Evolutionary conservation across 768 basidiomycete genomes (phyloP).

Genomic region (Dioszegia hungarica): DNA sequence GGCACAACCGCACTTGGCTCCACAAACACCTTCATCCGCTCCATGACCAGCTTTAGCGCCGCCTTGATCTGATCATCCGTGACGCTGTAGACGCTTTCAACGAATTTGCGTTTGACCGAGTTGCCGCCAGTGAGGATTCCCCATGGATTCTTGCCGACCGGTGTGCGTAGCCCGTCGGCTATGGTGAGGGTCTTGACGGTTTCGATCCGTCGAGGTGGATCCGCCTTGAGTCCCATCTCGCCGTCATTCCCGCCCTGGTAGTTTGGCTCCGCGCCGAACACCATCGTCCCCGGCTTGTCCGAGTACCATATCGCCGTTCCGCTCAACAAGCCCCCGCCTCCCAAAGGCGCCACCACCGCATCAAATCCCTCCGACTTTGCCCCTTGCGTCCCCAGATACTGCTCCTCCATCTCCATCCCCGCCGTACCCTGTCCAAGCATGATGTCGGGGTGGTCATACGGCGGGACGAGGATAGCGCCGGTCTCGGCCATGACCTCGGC

Average conservation of each 20-base stretch:
- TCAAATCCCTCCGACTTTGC: constrained; percentile 2
- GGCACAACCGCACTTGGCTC: constrained; percentile 37
- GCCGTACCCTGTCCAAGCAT: constrained; percentile 40
- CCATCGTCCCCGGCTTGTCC: constrained; percentile 12
- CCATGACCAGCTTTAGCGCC: constrained; percentile 29
- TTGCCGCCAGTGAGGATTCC: constrained; percentile 14
- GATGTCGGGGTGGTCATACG: constrained; percentile 39
- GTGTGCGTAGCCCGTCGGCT: constrained; percentile 37
- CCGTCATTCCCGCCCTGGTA: constrained; percentile 34
- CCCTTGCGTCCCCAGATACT: constrained; percentile 1
- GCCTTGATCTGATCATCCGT: constrained; percentile 33
- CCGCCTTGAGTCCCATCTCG: constrained; percentile 24
- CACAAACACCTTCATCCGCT: constrained; percentile 37
- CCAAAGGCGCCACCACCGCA: constrained; percentile 26
- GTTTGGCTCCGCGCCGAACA: constrained; percentile 24
- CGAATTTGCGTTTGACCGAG: constrained; percentile 9
- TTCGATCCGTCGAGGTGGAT: constrained; percentile 21
- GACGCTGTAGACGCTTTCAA: constrained; percentile 31
- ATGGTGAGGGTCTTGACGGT: constrained; percentile 33
- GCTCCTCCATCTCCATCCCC: constrained; percentile 30
- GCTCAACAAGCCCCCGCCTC: constrained; percentile 34
- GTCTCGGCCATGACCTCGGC: constrained; percentile 26
- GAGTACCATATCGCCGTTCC: constrained; percentile 27
- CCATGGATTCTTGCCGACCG: constrained; percentile 25
- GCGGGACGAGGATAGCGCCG: constrained; percentile 31